Conservation (phyloP, 257 asterid genomes). For the Henckelia pumila region DNA sequence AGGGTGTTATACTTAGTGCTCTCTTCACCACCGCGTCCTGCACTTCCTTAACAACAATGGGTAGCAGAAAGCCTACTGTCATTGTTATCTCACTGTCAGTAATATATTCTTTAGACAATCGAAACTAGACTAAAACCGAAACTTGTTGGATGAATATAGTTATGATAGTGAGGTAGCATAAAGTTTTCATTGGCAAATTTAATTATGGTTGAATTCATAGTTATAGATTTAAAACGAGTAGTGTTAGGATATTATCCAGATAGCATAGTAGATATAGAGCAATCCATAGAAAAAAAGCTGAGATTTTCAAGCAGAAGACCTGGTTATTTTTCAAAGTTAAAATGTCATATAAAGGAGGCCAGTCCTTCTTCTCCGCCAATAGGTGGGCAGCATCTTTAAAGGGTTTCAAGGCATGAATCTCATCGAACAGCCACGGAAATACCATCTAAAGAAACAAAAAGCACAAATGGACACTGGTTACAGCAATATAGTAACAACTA, state of each 20-base stretch:
- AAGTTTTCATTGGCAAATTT: too few relatives aligned
- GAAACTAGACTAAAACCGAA: too few relatives aligned
- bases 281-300: not conserved
- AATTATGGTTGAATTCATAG: not conserved
- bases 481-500: constrained; percentile 2
- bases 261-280: not conserved
- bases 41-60: too few relatives aligned
- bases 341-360: constrained; percentile 82
- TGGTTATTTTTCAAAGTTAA: constrained; percentile 56
- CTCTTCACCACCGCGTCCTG: too few relatives aligned
- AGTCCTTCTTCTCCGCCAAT: constrained; percentile 78
- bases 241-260: not conserved
- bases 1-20: too few relatives aligned
- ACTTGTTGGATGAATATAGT: too few relatives aligned
- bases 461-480: not conserved
- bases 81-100: too few relatives aligned
- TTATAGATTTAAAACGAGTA: too few relatives aligned
- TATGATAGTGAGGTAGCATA: not conserved
- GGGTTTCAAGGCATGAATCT: constrained; percentile 74
- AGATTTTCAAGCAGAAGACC: constrained; percentile 37
- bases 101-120: too few relatives aligned
- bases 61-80: too few relatives aligned
- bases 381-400: constrained; percentile 71
- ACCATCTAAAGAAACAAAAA: constrained; percentile 57
- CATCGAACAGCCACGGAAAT: constrained; percentile 95